Evolutionary conservation across 768 basidiomycete species (phyloP).

Genomic region (Tremella mesenterica): DNA sequence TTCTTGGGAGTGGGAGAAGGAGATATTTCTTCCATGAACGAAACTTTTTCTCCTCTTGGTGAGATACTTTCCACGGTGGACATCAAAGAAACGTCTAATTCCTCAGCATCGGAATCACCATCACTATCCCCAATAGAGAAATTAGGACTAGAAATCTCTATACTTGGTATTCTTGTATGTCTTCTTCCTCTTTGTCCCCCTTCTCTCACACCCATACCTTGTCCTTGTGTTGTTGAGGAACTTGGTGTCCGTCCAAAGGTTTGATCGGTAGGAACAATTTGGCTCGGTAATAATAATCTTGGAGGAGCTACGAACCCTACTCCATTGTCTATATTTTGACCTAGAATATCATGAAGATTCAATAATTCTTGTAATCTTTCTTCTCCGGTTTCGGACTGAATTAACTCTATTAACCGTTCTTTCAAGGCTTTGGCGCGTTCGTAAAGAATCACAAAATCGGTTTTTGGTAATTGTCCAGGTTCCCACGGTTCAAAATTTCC

Average conservation of each 20-base stretch:
- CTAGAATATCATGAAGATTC: slow-evolving; percentile 62
- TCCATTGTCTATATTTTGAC: slow-evolving; percentile 52
- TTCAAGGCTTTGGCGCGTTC: slow-evolving; percentile 48
- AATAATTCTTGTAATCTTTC: slow-evolving; percentile 57
- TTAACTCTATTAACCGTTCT: slow-evolving; percentile 51
- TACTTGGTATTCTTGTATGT: slow-evolving; percentile 57
- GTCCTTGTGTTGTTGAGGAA: background rate
- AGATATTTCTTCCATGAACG: background rate
- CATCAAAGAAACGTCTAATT: slow-evolving; percentile 24
- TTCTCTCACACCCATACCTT: slow-evolving; percentile 8
- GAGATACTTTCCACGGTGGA: background rate
- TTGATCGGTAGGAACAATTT: slow-evolving; percentile 18
- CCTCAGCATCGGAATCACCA: slow-evolving; percentile 45
- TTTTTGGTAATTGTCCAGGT: slow-evolving; percentile 29
- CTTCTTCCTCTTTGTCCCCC: too few species aligned
- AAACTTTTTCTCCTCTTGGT: background rate
- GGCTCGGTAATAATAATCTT: slow-evolving; percentile 30
- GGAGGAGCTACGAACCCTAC: slow-evolving; percentile 26
- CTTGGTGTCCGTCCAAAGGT: background rate
- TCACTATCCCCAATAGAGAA: slow-evolving; percentile 49
- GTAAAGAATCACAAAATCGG: slow-evolving; percentile 27
- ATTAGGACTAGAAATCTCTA: slow-evolving; percentile 61
- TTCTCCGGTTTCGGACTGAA: slow-evolving; percentile 40
- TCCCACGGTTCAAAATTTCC: slow-evolving; percentile 19
- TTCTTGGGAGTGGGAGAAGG: background rate